Evolutionary conservation across 2,329 filamentous ascomycete species (phyloP).

Genomic region (Xylariaceae sp.): DNA sequence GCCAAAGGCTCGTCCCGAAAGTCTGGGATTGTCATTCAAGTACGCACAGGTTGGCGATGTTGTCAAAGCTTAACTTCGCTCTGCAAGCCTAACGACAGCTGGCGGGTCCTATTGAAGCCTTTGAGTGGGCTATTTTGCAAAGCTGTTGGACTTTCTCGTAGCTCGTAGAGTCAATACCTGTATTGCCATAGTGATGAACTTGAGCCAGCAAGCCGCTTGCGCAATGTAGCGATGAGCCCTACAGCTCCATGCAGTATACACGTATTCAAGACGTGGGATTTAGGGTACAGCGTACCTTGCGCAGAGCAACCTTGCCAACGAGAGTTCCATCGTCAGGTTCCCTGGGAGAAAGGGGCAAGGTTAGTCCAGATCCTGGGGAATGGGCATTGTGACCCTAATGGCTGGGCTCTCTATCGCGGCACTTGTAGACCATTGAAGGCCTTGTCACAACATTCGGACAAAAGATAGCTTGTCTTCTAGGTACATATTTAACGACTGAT

Average conservation of each 20-base stretch:
- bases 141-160: slow-evolving; percentile 2
- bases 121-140: neutral
- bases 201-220: neutral
- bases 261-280: neutral
- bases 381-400: no score
- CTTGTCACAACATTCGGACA: no score
- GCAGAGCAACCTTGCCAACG: slow-evolving; percentile 9
- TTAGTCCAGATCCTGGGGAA: slow-evolving; percentile 21
- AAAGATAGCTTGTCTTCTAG: no score
- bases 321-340: neutral
- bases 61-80: neutral
- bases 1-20: slow-evolving; percentile 32
- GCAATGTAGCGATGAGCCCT: no score
- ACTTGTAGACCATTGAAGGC: no score
- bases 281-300: slow-evolving; percentile 11
- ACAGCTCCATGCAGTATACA: neutral
- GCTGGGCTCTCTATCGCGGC: no score
- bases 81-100: neutral
- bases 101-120: slow-evolving; percentile 1
- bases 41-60: slow-evolving; percentile 11
- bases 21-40: slow-evolving; percentile 24
- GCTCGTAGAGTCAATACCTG: no score
- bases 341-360: slow-evolving; percentile 7
- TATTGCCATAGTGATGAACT: no score
- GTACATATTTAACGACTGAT: no score